A percentile compares a stretch with the other conserved stretches of the same genome.
phyloP scores from a whole-genome alignment of 768 basidiomycete species.

The Rhodotorula taiwanensis region DNA sequence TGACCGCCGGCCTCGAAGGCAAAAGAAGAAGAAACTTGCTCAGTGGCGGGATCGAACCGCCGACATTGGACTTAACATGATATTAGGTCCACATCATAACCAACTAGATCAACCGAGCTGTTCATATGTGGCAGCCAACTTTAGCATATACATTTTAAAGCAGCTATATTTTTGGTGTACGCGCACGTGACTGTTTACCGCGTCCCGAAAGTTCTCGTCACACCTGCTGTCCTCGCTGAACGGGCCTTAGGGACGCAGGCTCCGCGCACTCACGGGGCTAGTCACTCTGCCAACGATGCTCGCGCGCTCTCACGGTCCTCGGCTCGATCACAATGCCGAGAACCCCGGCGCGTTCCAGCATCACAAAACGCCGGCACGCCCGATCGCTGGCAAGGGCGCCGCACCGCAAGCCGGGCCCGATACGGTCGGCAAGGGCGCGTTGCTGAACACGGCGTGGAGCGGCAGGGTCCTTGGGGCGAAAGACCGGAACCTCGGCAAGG shows the following conservation, averaged over 20 bases:
- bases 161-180: neutral
- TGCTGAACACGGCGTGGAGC: neutral
- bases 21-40: neutral
- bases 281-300: conserved; percentile 3
- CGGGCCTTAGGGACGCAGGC: no score
- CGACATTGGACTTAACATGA: neutral
- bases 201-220: neutral
- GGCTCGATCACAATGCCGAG: conserved; percentile 16
- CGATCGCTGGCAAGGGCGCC: conserved; percentile 4
- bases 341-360: conserved; percentile 4
- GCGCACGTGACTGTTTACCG: neutral
- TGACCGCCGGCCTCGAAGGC: neutral
- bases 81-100: conserved; percentile 15
- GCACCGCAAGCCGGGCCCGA: neutral
- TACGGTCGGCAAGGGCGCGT: conserved; percentile 11
- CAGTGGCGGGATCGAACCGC: conserved; percentile 15
- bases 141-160: neutral
- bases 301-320: neutral
- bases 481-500: conserved; percentile 11
- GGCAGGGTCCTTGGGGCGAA: conserved; percentile 8
- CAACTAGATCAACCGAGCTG: conserved; percentile 14
- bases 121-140: neutral
- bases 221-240: no score
- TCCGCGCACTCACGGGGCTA: neutral
- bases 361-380: conserved; percentile 12